Percentiles rank a stretch among this genome's conserved stretches.
Evolutionary conservation across 306 rosid species (phyloP).

Genomic region (Medicago arabica): DNA sequence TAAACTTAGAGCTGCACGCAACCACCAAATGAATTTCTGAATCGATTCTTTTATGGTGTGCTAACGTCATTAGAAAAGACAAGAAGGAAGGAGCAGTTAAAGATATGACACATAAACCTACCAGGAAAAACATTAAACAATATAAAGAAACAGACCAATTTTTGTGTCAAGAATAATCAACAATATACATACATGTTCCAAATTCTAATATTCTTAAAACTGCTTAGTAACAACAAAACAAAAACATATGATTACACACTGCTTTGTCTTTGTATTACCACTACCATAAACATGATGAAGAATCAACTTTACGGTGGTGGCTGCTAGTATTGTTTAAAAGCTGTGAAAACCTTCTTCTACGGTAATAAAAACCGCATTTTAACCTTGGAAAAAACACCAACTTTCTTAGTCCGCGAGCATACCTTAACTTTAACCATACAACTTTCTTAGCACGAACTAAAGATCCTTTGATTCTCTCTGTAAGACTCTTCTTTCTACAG

Average conservation of each 20-base stretch:
- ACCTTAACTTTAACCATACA: slow-evolving; percentile 63
- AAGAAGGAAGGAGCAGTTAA: slow-evolving; percentile 18
- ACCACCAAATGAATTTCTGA: not conserved
- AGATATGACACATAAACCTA: slow-evolving; percentile 24
- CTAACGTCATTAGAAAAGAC: slow-evolving; percentile 18
- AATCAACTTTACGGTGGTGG: slow-evolving; percentile 36
- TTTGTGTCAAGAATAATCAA: slow-evolving; percentile 3
- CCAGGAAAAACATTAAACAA: slow-evolving; percentile 11
- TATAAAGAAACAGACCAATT: not conserved
- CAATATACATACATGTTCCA: slow-evolving; percentile 15
- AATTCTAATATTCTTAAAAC: not conserved
- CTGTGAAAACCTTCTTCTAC: slow-evolving; percentile 63
- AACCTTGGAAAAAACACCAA: slow-evolving; percentile 53
- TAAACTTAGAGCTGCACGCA: not conserved
- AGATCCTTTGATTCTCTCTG: slow-evolving; percentile 68
- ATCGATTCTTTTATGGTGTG: not conserved
- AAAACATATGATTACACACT: slow-evolving; percentile 3
- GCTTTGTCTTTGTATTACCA: not conserved
- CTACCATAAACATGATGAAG: slow-evolving; percentile 45
- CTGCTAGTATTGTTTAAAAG: slow-evolving; percentile 36
- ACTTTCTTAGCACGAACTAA: slow-evolving; percentile 63
- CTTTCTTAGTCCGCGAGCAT: slow-evolving; percentile 49
- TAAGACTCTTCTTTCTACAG: slow-evolving; percentile 64
- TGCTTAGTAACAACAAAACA: not conserved
- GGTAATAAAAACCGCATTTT: slow-evolving; percentile 60